Conservation (phyloP, 176 grass and related monocot species). For the Bonia amplexicaulis region DNA sequence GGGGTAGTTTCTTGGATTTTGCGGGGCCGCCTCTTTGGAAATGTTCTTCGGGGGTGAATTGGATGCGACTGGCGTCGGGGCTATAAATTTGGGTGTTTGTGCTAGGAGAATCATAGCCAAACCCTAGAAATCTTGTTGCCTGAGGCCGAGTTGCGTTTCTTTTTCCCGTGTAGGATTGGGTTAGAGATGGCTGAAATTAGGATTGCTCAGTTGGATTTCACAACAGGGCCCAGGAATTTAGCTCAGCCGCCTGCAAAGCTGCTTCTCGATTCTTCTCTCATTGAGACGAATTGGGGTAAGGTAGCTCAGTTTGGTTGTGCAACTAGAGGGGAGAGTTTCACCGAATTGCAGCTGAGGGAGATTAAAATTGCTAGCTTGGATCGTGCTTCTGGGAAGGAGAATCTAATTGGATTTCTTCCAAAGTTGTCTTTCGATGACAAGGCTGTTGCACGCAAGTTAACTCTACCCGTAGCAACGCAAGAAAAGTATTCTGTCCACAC, state of each 20-base stretch:
- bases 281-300: background rate
- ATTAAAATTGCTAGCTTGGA: background rate
- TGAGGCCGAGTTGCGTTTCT: background rate
- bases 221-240: background rate
- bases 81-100: constrained; percentile 29
- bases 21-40: background rate
- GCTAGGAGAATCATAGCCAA: background rate
- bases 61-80: background rate
- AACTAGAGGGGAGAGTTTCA: background rate
- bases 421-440: constrained; percentile 11
- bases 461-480: background rate
- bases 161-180: background rate
- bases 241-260: background rate
- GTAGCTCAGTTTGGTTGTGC: background rate
- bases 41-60: background rate
- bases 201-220: background rate
- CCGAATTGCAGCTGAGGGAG: background rate
- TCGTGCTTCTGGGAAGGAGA: background rate
- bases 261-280: background rate
- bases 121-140: background rate
- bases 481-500: constrained; percentile 15
- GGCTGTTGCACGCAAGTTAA: background rate
- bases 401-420: background rate
- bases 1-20: constrained; percentile 24
- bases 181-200: constrained; percentile 1